phyloP scores from a whole-genome alignment of 2,329 filamentous ascomycete species.

The Mariannaea sp. region DNA sequence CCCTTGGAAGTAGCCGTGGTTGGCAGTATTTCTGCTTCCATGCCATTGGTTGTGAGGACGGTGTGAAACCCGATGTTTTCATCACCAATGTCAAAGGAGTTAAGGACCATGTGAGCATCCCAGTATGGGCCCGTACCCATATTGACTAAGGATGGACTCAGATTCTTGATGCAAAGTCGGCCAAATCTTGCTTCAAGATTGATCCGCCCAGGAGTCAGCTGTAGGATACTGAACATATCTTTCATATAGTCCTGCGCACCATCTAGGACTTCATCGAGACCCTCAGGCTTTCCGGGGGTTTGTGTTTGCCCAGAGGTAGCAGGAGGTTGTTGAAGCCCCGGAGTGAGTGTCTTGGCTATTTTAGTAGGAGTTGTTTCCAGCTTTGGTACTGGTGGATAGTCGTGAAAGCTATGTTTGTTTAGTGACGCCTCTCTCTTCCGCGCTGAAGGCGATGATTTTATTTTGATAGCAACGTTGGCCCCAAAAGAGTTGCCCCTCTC shows the following conservation, averaged over 20 bases:
- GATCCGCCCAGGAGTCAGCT: constrained; percentile 33
- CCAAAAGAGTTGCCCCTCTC: constrained; percentile 17
- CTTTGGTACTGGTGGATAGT: no score
- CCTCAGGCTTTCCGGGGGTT: not conserved
- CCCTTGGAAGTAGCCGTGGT: constrained; percentile 18
- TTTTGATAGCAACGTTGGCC: constrained; percentile 14
- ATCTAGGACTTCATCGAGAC: constrained; percentile 14
- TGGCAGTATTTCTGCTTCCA: constrained; percentile 34
- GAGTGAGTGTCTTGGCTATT: constrained; percentile 1
- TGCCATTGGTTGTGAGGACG: constrained; percentile 35
- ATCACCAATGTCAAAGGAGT: constrained; percentile 7
- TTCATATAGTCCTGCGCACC: constrained; percentile 18
- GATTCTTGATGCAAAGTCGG: constrained; percentile 36
- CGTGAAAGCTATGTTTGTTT: no score
- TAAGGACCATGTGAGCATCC: constrained; percentile 18
- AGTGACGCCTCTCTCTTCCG: not conserved
- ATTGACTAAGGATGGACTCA: constrained; percentile 26
- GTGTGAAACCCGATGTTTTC: constrained; percentile 35
- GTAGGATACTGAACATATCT: constrained; percentile 27
- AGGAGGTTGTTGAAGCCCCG: constrained; percentile 10
- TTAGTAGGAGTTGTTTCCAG: not conserved
- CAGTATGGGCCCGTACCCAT: constrained; percentile 28
- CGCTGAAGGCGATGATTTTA: not conserved
- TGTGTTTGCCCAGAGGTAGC: not conserved
- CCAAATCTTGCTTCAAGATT: constrained; percentile 37